These are phyloP conservation scores for Lepidium africanum DNA, from an alignment of 345 rosid genomes.

Conservation along the genomic window DNA sequence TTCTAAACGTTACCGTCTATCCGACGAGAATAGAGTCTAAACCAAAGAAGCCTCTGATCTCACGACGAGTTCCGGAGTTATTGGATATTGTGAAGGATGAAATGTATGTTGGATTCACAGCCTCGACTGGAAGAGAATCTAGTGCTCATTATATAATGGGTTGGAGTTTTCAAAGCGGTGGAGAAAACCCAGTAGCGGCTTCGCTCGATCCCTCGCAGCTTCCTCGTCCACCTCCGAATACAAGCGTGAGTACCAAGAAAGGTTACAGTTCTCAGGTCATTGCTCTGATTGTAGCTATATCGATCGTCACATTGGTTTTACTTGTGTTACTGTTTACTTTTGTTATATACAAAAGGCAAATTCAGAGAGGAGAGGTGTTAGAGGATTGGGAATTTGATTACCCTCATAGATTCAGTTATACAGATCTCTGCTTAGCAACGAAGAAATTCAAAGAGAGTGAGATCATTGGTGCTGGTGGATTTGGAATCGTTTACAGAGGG, in stretches of 20 bases:
- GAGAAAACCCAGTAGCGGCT: slow-evolving; percentile 20
- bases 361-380: slow-evolving; percentile 1
- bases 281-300: slow-evolving; percentile 21
- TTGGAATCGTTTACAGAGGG: slow-evolving; percentile 23
- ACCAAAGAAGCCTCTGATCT: slow-evolving; percentile 40
- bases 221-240: slow-evolving; percentile 30
- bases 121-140: slow-evolving; percentile 48
- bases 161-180: slow-evolving; percentile 61
- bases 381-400: slow-evolving; percentile 30
- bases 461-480: slow-evolving; percentile 25
- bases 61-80: neutral
- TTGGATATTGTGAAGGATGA: slow-evolving; percentile 4
- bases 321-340: slow-evolving; percentile 7
- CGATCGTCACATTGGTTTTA: slow-evolving; percentile 7
- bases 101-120: slow-evolving; percentile 73
- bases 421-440: slow-evolving; percentile 24
- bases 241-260: slow-evolving; percentile 18
- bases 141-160: slow-evolving; percentile 70
- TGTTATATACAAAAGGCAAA: slow-evolving; percentile 11
- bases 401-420: slow-evolving; percentile 24
- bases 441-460: slow-evolving; percentile 16
- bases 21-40: slow-evolving; percentile 24
- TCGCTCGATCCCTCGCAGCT: slow-evolving; percentile 37
- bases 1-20: slow-evolving; percentile 37
- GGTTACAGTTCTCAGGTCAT: neutral